phyloP scores from a whole-genome alignment of 2,329 filamentous ascomycete genomes.

The Tolypocladium guangdongense region DNA sequence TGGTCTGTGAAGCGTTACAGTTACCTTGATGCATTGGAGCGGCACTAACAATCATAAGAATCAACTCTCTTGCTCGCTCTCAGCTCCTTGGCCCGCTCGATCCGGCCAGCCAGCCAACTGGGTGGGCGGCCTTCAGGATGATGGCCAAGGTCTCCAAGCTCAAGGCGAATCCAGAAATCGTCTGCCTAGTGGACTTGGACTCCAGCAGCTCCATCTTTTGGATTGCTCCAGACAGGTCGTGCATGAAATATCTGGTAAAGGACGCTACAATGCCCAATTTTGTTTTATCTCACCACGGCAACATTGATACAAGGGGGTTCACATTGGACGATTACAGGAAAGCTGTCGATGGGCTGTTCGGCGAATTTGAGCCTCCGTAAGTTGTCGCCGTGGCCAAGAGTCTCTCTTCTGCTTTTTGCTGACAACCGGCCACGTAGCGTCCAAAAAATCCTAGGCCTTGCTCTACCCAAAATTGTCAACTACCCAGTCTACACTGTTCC shows the following conservation, averaged over 20 bases:
- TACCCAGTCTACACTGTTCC: slow-evolving; percentile 8
- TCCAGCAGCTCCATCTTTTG: slow-evolving; percentile 11
- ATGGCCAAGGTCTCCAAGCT: slow-evolving; percentile 26
- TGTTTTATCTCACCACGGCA: slow-evolving; percentile 29
- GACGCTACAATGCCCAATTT: slow-evolving; percentile 30
- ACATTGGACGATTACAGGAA: slow-evolving; percentile 2
- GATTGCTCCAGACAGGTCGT: slow-evolving; percentile 28
- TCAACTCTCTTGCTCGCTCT: slow-evolving; percentile 17
- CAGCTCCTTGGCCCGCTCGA: slow-evolving; percentile 6
- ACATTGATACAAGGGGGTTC: slow-evolving; percentile 6
- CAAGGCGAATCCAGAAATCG: slow-evolving; percentile 18
- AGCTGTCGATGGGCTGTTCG: slow-evolving; percentile 1
- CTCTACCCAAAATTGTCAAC: slow-evolving; percentile 7
- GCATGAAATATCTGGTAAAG: slow-evolving; percentile 32
- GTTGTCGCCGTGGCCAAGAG: background rate
- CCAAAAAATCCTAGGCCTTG: slow-evolving; percentile 2
- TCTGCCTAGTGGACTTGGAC: slow-evolving; percentile 21
- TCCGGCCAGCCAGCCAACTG: slow-evolving; percentile 14
- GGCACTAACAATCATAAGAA: slow-evolving; percentile 2
- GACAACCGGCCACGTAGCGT: slow-evolving; percentile 1
- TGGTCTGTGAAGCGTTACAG: slow-evolving; percentile 15
- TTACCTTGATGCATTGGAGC: no score
- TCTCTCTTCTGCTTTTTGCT: background rate
- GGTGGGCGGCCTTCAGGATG: slow-evolving; percentile 29
- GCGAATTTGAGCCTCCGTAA: slow-evolving; percentile 4